phyloP scores from a whole-genome alignment of 169 alveolate species.

The Plasmodium fragile region DNA sequence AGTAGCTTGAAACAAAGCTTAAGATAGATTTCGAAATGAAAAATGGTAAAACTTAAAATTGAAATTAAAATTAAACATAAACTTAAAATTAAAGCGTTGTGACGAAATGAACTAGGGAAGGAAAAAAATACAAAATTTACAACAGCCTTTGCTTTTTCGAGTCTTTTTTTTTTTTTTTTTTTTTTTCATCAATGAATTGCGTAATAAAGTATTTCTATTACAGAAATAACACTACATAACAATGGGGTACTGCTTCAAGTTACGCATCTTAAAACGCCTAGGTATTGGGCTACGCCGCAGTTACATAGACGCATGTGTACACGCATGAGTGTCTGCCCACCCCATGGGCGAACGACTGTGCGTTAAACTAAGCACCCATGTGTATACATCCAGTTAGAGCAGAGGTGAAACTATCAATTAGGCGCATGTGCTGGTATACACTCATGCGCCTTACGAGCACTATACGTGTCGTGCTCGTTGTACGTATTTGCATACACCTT shows the following conservation, averaged over 20 bases:
- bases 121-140: not conserved
- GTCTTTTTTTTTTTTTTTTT: slow-evolving; percentile 19
- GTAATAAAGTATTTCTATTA: not conserved
- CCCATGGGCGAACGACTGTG: not conserved
- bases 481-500: not conserved
- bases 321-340: not conserved
- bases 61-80: not conserved
- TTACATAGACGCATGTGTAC: not conserved
- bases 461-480: not conserved
- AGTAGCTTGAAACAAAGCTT: not conserved
- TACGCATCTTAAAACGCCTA: slow-evolving; percentile 10
- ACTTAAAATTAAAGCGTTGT: not conserved
- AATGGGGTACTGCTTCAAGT: slow-evolving; percentile 9
- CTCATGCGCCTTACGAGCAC: not conserved
- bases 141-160: not conserved
- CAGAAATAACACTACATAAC: not conserved
- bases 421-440: not conserved
- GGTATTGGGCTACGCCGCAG: not conserved
- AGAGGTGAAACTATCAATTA: not conserved
- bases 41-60: not conserved
- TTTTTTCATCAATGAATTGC: slow-evolving; percentile 26
- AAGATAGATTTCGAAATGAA: not conserved
- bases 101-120: not conserved
- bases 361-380: not conserved
- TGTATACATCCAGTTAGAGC: not conserved